A percentile compares a stretch with the other conserved stretches of the same genome.
phyloP scores from a whole-genome alignment of 148 eudicot genomes.

The Agrostemma githago region DNA sequence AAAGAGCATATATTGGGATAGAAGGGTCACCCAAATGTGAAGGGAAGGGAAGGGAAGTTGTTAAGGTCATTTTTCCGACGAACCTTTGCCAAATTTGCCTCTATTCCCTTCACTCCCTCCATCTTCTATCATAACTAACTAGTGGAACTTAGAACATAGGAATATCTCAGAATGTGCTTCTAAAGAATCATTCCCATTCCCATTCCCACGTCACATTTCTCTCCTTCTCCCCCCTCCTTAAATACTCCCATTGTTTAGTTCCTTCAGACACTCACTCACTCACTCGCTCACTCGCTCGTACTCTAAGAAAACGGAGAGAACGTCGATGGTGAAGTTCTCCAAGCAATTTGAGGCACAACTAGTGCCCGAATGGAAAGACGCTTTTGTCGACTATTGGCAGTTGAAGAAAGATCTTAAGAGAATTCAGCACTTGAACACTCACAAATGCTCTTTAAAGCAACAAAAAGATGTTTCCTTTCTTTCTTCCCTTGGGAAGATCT shows the following conservation, averaged over 20 bases:
- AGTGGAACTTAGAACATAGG: conserved; percentile 54
- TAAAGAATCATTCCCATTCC: conserved; percentile 36
- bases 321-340: conserved; percentile 62
- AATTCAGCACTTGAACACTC: conserved; percentile 35
- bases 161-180: conserved; percentile 65
- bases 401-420: conserved; percentile 80
- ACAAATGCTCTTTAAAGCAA: conserved; percentile 25
- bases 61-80: conserved; percentile 33
- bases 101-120: conserved; percentile 17
- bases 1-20: conserved; percentile 22
- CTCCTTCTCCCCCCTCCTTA: conserved; percentile 38
- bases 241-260: conserved; percentile 32
- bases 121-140: background rate
- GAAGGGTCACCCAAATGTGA: background rate
- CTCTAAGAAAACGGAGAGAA: background rate
- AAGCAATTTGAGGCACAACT: conserved; percentile 87
- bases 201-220: conserved; percentile 27
- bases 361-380: conserved; percentile 96
- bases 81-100: conserved; percentile 31
- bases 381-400: conserved; percentile 78
- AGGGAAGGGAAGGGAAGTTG: conserved; percentile 4
- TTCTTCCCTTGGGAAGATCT: conserved; percentile 51
- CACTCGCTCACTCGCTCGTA: background rate
- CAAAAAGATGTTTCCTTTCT: conserved; percentile 31
- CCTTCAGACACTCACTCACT: conserved; percentile 39